Evolutionary conservation across 306 rosid species (phyloP), one percentile per base, ranked within the genome.

Genomic region (Betula pendula): DNA sequence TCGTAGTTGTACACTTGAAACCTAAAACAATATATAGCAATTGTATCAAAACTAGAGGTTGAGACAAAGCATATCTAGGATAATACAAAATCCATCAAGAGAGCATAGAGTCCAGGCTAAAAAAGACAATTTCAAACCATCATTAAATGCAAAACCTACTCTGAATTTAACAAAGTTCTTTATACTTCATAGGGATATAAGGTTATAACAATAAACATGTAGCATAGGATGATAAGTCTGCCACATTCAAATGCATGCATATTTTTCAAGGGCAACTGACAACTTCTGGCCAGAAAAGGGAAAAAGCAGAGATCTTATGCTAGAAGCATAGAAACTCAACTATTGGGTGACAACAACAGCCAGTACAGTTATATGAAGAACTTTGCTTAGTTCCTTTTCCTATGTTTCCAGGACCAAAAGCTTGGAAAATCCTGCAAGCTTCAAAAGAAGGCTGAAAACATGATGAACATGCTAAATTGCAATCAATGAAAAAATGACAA

Each of bases 1-100:
- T 72, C 97, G 91, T 75, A 92, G 80, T 77, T 95, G 97, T 72
- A 83, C 87, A 82, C 99, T 92, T 53, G 97, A 88, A 77, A 95
- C 99, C 97, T 91, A 74, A 68, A 79, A 53, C 73, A 74, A 11
- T 24, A 47, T 72, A 56, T 69, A 75, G 66, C 42, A 75, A 79
- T 63, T 20, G 65, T 58, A 45, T 73, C 17, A 81, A 75, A 76
- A 75, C 74, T 65, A 79, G 79, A 43, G 11, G 63, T 22, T 38
- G 75, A 27, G 59, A 71, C 51, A 22, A 60, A 60, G 12, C 20
- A 29, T 60, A 60, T 25, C 48, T 65, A 65, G 25, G 8, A 62
- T 5, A 65, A 65, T 44, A 65, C 14, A 65, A 56, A n/a, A 9
- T 40, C 25, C 70, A 35, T n/a, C 20, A 38, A 65, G 70, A 38